Percentiles rank a stretch among this genome's conserved stretches.
Evolutionary conservation across 2,329 filamentous ascomycete genomes (phyloP).

Genomic region (Penicillium sp.): DNA sequence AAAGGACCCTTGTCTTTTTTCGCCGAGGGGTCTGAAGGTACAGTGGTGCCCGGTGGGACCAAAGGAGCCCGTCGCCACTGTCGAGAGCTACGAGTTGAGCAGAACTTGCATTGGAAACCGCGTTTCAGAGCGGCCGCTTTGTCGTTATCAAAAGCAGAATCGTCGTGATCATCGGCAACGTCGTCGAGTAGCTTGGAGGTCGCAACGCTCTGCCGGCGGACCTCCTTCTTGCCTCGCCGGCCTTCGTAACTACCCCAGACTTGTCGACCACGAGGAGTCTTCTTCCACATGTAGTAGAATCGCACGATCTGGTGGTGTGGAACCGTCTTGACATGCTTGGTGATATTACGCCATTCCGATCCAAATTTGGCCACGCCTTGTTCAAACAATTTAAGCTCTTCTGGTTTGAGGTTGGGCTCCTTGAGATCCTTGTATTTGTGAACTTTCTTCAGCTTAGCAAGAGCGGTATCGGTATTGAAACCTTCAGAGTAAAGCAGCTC

Average conservation of each 20-base stretch:
- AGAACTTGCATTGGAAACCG: slow-evolving; percentile 93
- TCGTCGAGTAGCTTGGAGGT: slow-evolving; percentile 80
- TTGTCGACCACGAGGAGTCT: slow-evolving; percentile 79
- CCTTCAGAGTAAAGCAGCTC: slow-evolving; percentile 71
- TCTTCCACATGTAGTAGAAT: slow-evolving; percentile 98
- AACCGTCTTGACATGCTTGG: slow-evolving; percentile 78
- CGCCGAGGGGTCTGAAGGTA: slow-evolving; percentile 65
- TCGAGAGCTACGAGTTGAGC: slow-evolving; percentile 73
- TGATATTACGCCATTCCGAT: slow-evolving; percentile 83
- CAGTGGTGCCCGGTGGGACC: slow-evolving; percentile 69
- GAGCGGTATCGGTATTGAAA: slow-evolving; percentile 71
- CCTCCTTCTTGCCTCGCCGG: slow-evolving; percentile 87
- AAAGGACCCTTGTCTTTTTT: slow-evolving; percentile 76
- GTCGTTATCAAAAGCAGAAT: slow-evolving; percentile 90
- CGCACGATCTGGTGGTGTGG: slow-evolving; percentile 80
- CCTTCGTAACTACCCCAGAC: slow-evolving; percentile 90
- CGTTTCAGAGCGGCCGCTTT: slow-evolving; percentile 81
- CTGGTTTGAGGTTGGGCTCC: slow-evolving; percentile 76
- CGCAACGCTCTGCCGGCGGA: slow-evolving; percentile 64
- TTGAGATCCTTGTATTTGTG: slow-evolving; percentile 74
- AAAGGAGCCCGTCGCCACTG: slow-evolving; percentile 92
- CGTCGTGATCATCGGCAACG: slow-evolving; percentile 87
- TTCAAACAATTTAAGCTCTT: slow-evolving; percentile 88
- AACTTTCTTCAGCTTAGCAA: slow-evolving; percentile 69
- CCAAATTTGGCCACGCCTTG: slow-evolving; percentile 88